phyloP scores from a whole-genome alignment of 1,139 yeast genomes.

The Geotrichum restrictum region DNA sequence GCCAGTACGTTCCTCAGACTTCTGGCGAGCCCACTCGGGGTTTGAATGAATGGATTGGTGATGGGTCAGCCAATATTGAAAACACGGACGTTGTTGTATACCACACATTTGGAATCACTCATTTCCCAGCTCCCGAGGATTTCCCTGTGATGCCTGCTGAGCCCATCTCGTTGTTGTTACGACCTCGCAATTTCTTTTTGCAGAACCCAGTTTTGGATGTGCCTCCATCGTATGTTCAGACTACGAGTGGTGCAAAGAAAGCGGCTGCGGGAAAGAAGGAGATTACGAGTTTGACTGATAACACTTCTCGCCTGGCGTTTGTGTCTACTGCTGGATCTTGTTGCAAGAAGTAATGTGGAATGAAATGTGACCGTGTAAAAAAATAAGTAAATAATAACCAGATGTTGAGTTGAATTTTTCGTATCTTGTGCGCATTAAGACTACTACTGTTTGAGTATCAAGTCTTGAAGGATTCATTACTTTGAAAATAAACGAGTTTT shows the following conservation, averaged over 20 bases:
- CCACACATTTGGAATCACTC: constrained; percentile 82
- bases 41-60: constrained; percentile 70
- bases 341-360: constrained; percentile 34
- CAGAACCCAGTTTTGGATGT: constrained; percentile 76
- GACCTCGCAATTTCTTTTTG: constrained; percentile 74
- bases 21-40: constrained; percentile 70
- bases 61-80: constrained; percentile 58
- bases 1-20: constrained; percentile 75
- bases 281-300: constrained; percentile 53
- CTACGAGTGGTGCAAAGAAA: constrained; percentile 54
- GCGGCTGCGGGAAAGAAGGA: constrained; percentile 27
- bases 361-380: too few species aligned
- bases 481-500: too few species aligned
- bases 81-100: constrained; percentile 67
- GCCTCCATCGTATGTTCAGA: constrained; percentile 63
- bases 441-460: too few species aligned
- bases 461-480: too few species aligned
- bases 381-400: too few species aligned
- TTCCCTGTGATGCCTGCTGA: constrained; percentile 89
- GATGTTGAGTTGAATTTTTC: too few species aligned
- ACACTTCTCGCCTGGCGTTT: constrained; percentile 45
- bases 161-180: constrained; percentile 64
- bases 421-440: too few species aligned
- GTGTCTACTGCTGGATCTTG: constrained; percentile 24
- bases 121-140: constrained; percentile 85